Percentiles rank a stretch among this genome's conserved stretches.
phyloP scores from a whole-genome alignment of 495 filamentous ascomycete species.

The Sporormia fimetaria region DNA sequence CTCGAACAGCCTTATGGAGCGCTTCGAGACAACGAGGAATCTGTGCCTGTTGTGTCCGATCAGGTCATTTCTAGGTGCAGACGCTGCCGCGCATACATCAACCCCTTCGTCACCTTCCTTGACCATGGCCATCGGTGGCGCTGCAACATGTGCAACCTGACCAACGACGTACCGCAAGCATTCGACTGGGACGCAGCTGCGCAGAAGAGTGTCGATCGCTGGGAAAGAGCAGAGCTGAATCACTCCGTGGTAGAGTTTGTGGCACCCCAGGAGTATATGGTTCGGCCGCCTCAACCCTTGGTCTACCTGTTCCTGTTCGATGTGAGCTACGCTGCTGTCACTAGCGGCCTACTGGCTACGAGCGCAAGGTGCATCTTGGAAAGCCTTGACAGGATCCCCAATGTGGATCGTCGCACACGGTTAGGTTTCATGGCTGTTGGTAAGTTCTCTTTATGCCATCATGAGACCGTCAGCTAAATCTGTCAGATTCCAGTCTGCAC shows the following conservation, averaged over 20 bases:
- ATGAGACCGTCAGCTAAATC: too few relatives aligned
- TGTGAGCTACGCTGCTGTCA: slow-evolving; percentile 85
- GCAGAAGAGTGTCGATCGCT: slow-evolving; percentile 81
- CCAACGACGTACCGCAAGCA: slow-evolving; percentile 94
- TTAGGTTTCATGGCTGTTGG: slow-evolving; percentile 91
- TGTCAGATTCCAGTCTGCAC: slow-evolving; percentile 88
- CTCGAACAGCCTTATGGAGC: slow-evolving; percentile 89
- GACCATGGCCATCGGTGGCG: slow-evolving; percentile 97
- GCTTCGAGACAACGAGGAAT: slow-evolving; percentile 84
- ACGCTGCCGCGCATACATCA: slow-evolving; percentile 93
- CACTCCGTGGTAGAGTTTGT: slow-evolving; percentile 93
- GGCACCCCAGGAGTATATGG: slow-evolving; percentile 98
- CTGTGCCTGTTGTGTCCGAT: slow-evolving; percentile 83
- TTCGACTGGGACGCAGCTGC: slow-evolving; percentile 94
- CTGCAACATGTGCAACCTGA: slow-evolving; percentile 99
- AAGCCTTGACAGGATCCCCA: slow-evolving; percentile 91
- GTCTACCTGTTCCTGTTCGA: slow-evolving; percentile 98
- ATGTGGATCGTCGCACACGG: slow-evolving; percentile 84
- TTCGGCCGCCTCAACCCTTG: slow-evolving; percentile 87
- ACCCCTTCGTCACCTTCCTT: slow-evolving; percentile 90
- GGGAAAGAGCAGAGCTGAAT: slow-evolving; percentile 84
- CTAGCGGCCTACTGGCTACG: slow-evolving; percentile 87
- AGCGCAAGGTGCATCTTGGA: slow-evolving; percentile 89
- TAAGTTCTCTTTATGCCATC: too few relatives aligned
- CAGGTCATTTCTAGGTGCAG: slow-evolving; percentile 95